Conservation (phyloP, 2,329 filamentous ascomycete genomes). For the Fusarium siculi region DNA sequence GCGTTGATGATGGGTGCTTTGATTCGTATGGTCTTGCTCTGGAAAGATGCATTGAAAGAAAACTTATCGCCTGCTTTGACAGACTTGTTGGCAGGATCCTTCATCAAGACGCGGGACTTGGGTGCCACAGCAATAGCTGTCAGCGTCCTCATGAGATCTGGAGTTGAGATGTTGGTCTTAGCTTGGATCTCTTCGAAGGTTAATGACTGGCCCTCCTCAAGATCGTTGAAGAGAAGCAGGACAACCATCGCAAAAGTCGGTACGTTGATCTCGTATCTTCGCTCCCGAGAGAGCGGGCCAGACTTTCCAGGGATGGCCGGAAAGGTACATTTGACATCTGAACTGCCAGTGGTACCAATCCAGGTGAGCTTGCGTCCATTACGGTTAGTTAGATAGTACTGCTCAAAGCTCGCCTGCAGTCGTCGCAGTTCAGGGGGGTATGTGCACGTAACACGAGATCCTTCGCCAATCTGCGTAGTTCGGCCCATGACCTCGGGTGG, state of each 20-base stretch:
- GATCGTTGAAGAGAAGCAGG: conserved; percentile 87
- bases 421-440: conserved; percentile 80
- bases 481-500: conserved; percentile 87
- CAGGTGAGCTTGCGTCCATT: conserved; percentile 90
- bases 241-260: conserved; percentile 94
- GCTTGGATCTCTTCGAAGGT: conserved; percentile 83
- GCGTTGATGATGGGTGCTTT: conserved; percentile 87
- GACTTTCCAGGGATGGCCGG: conserved; percentile 77
- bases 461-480: conserved; percentile 61
- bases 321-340: conserved; percentile 85
- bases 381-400: conserved; percentile 87
- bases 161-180: conserved; percentile 78
- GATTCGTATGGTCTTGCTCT: conserved; percentile 85
- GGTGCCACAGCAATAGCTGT: conserved; percentile 85
- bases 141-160: conserved; percentile 80
- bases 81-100: conserved; percentile 82
- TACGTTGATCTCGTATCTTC: conserved; percentile 89
- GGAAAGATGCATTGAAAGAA: conserved; percentile 82
- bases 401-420: conserved; percentile 85
- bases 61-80: conserved; percentile 83
- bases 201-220: conserved; percentile 63
- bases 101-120: conserved; percentile 83
- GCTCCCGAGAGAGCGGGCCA: conserved; percentile 67
- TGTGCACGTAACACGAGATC: conserved; percentile 63
- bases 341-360: conserved; percentile 77